These are phyloP conservation scores for Xylariaceae sp. DNA, from an alignment of 2,329 filamentous ascomycete genomes.

Conservation along the genomic window DNA sequence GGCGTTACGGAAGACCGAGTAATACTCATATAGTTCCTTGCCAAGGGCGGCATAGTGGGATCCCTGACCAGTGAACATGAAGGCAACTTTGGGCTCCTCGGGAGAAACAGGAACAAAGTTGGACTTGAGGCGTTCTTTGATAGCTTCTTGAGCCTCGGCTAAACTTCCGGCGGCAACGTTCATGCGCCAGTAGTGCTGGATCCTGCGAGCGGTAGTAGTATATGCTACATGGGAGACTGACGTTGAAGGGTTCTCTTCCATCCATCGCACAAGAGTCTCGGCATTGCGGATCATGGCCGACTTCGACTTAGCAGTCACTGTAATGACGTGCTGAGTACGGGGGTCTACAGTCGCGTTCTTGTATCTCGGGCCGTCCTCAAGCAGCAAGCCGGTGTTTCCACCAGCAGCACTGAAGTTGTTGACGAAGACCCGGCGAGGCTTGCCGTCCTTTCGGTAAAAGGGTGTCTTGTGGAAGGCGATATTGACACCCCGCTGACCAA, in stretches of 20 bases:
- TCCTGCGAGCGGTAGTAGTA: constrained; percentile 60
- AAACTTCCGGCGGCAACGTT: constrained; percentile 41
- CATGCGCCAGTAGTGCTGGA: constrained; percentile 55
- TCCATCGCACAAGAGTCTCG: constrained; percentile 48
- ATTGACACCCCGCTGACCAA: constrained; percentile 52
- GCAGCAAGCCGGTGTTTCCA: constrained; percentile 62
- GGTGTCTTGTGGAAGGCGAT: constrained; percentile 52
- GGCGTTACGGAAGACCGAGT: constrained; percentile 44
- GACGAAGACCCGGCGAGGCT: constrained; percentile 47
- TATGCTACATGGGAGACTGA: constrained; percentile 57
- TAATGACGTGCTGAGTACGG: constrained; percentile 53
- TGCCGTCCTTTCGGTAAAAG: constrained; percentile 44
- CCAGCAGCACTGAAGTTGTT: constrained; percentile 70
- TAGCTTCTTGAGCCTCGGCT: constrained; percentile 39
- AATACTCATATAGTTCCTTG: constrained; percentile 45
- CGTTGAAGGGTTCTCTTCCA: constrained; percentile 47
- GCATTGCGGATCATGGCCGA: constrained; percentile 55
- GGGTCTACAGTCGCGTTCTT: constrained; percentile 39
- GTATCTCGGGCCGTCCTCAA: constrained; percentile 54
- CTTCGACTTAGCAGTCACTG: constrained; percentile 53
- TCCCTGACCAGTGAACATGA: constrained; percentile 54
- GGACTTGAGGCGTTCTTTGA: constrained; percentile 39
- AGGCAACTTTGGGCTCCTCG: constrained; percentile 44
- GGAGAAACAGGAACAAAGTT: constrained; percentile 40
- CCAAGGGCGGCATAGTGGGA: constrained; percentile 49